Percentiles rank a stretch among this genome's conserved stretches.
Evolutionary conservation across 1,139 yeast species (phyloP).

Genomic region (Eremothecium coryli): DNA sequence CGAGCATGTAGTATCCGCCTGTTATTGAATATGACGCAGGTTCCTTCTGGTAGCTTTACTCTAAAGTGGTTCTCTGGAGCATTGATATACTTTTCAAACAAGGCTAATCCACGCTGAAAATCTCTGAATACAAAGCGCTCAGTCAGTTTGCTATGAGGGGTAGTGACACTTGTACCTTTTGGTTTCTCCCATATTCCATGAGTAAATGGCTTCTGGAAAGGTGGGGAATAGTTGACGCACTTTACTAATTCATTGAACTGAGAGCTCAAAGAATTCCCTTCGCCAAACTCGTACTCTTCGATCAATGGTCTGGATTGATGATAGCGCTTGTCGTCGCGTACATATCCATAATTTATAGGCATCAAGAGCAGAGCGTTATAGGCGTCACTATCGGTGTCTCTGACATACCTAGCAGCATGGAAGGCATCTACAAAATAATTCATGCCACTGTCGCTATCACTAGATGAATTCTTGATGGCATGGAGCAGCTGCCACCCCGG

Average conservation of each 20-base stretch:
- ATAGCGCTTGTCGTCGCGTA: constrained; percentile 55
- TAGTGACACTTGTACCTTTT: constrained; percentile 17
- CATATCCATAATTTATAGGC: constrained; percentile 65
- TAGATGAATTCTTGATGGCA: constrained; percentile 50
- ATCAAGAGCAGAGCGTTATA: constrained; percentile 52
- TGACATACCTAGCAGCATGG: constrained; percentile 51
- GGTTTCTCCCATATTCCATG: constrained; percentile 37
- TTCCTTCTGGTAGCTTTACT: constrained; percentile 50
- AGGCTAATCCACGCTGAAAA: constrained; percentile 49
- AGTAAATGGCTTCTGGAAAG: constrained; percentile 77
- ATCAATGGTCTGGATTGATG: constrained; percentile 57
- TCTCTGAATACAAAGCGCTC: constrained; percentile 39
- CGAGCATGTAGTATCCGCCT: constrained; percentile 68
- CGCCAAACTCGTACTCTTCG: constrained; percentile 42
- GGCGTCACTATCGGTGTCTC: constrained; percentile 50
- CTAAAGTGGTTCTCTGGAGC: constrained; percentile 48
- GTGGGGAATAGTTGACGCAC: constrained; percentile 70
- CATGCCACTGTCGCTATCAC: constrained; percentile 48
- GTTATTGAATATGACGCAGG: constrained; percentile 66
- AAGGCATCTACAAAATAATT: constrained; percentile 69
- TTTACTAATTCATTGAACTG: constrained; percentile 37
- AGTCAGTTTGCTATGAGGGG: constrained; percentile 30
- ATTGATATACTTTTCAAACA: constrained; percentile 54
- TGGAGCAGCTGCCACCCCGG: constrained; percentile 75
- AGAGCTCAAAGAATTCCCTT: constrained; percentile 24